Base-by-base conservation (phyloP, 2,329 filamentous ascomycete genomes). In the Ceratocystis colombiana region DNA sequence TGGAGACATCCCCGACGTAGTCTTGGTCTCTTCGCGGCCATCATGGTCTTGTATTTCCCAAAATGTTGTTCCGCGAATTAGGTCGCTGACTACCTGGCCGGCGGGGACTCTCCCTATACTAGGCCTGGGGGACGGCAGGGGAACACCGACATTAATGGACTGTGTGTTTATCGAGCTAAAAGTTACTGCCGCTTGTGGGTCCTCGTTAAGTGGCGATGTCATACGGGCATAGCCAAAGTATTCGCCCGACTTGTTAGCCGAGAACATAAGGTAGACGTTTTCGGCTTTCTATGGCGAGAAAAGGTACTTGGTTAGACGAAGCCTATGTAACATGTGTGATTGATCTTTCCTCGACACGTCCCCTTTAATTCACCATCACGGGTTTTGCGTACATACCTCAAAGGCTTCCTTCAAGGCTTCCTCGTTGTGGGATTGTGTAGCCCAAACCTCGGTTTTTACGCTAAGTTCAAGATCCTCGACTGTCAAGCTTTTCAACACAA, bases 171-270 rank as follows among this genome's bases (percentile, higher is more conserved):
- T 84, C 0, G 85, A 85, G 3, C 85, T 84, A 74, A 90, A 87
- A 72, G 88, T 81, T 62, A 89, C 84, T 0, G 85, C 84, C 0
- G 86, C 83, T 0, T 81, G 80, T 10, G 87, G 85, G 70, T 96
- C 88, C 65, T 92, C 83, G 70, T 88, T 86, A 71, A 96, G 96
- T 3, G 85, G 79, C 25, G 93, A 96, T 8, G 81, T 79, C 93
- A 97, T 97, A 46, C 88, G 85, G 22, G 92, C 93, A 72, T 96
- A 96, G 22, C 93, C 93, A 76, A 94, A 96, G 73, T 96, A 97
- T 75, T 96, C 93, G 12, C 93, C 93, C 0, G 93, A 96, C 73
- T 96, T 96, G 75, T 97, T 97, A 12, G 93, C 93, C 1, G 93
- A 97, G 74, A 97, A 97, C 15, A 97, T 84, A 37, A 97, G 79